These are phyloP conservation scores for Penstemon newberryi DNA, from an alignment of 257 asterid species.

Conservation along the genomic window DNA sequence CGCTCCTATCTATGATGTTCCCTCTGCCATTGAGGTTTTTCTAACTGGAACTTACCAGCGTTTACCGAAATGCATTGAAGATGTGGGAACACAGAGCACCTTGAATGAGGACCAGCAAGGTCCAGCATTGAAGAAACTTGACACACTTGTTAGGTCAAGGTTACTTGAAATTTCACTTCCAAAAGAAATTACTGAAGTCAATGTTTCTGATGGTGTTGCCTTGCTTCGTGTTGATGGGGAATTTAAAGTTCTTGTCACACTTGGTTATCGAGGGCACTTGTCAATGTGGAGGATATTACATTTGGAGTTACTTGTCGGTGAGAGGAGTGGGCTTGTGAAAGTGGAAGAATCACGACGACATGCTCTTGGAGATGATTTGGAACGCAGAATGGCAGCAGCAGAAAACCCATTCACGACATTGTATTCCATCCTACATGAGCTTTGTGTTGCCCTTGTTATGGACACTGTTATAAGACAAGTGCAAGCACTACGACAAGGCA, in stretches of 20 bases:
- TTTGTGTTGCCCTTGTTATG: slow-evolving; percentile 91
- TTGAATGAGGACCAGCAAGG: slow-evolving; percentile 72
- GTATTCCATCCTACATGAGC: slow-evolving; percentile 88
- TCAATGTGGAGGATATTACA: slow-evolving; percentile 98
- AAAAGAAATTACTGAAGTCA: slow-evolving; percentile 67
- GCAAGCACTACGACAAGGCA: slow-evolving; percentile 82
- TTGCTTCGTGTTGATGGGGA: slow-evolving; percentile 90
- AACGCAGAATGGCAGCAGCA: slow-evolving; percentile 95
- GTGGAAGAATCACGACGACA: slow-evolving; percentile 87
- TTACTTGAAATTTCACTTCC: slow-evolving; percentile 85
- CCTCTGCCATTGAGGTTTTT: slow-evolving; percentile 90
- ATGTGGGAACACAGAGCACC: slow-evolving; percentile 73
- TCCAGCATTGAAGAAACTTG: slow-evolving; percentile 80
- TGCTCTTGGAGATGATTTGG: slow-evolving; percentile 98
- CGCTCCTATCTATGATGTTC: slow-evolving; percentile 96
- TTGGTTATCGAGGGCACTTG: slow-evolving; percentile 97
- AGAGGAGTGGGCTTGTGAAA: slow-evolving; percentile 75
- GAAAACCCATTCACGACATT: slow-evolving; percentile 75
- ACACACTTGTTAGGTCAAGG: slow-evolving; percentile 83
- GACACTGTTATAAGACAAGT: slow-evolving; percentile 97
- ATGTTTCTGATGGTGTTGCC: slow-evolving; percentile 86
- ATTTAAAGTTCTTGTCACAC: slow-evolving; percentile 90
- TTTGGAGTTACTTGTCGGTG: slow-evolving; percentile 95
- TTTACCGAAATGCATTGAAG: slow-evolving; percentile 90
- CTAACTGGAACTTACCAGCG: slow-evolving; percentile 82